Percentiles rank a stretch among this genome's conserved stretches.
These are phyloP conservation scores for Yamadazyma nakazawae DNA, from an alignment of 805 yeast species.

Conservation along the genomic window DNA sequence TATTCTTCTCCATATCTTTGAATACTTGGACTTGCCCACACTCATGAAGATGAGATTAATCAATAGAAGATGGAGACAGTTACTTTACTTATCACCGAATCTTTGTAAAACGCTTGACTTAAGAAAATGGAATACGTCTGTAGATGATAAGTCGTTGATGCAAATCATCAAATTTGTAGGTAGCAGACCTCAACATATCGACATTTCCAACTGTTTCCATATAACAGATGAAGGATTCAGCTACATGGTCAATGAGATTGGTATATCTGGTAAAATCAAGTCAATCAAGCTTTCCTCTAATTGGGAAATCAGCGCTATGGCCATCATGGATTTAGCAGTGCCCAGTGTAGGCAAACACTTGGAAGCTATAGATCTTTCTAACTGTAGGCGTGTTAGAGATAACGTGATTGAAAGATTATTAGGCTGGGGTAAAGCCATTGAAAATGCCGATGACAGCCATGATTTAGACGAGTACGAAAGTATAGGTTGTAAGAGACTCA, in stretches of 20 bases:
- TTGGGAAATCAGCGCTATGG: constrained; percentile 80
- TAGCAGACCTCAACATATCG: constrained; percentile 56
- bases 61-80: constrained; percentile 66
- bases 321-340: constrained; percentile 72
- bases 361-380: constrained; percentile 61
- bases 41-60: constrained; percentile 58
- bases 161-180: constrained; percentile 69
- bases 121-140: constrained; percentile 56
- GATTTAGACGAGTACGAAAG: constrained; percentile 13
- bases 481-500: constrained; percentile 60
- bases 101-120: constrained; percentile 54
- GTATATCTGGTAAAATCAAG: constrained; percentile 58
- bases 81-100: constrained; percentile 54
- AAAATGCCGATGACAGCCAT: background rate
- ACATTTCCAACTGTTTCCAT: constrained; percentile 73
- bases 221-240: constrained; percentile 74
- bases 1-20: constrained; percentile 52
- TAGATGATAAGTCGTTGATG: constrained; percentile 55
- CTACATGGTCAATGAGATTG: constrained; percentile 66
- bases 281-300: constrained; percentile 60
- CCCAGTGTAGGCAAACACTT: constrained; percentile 60
- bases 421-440: constrained; percentile 41
- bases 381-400: constrained; percentile 72
- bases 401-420: constrained; percentile 67
- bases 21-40: constrained; percentile 51